These are phyloP conservation scores for Verbascum thapsus DNA, from an alignment of 257 asterid genomes.

Conservation along the genomic window DNA sequence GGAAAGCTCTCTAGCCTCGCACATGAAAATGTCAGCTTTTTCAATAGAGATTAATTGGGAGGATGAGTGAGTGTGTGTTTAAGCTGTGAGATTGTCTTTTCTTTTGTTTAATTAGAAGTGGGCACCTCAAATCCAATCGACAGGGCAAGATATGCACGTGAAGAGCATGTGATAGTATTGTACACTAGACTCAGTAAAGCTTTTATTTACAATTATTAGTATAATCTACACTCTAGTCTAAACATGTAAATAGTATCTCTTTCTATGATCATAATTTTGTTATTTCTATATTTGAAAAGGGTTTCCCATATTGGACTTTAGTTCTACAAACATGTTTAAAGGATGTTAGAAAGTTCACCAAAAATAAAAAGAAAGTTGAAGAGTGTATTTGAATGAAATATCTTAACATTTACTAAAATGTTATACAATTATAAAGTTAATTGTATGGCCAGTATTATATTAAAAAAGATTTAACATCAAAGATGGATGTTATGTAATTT, in stretches of 20 bases:
- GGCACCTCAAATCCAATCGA: constrained; percentile 37
- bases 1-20: constrained; percentile 9
- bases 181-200: too few species aligned
- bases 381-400: not conserved
- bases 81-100: too few species aligned
- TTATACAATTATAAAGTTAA: too few species aligned
- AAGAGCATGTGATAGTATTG: constrained; percentile 37
- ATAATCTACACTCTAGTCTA: constrained; percentile 14
- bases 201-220: not conserved
- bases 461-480: too few species aligned
- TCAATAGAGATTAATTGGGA: constrained; percentile 10
- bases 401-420: too few species aligned
- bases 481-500: too few species aligned
- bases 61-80: too few species aligned
- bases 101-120: constrained; percentile 18
- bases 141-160: constrained; percentile 33
- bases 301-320: constrained; percentile 21
- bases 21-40: constrained; percentile 35
- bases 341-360: constrained; percentile 8
- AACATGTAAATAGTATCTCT: constrained; percentile 5
- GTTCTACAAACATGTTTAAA: constrained; percentile 17
- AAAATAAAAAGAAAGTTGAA: too few species aligned
- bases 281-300: constrained; percentile 4
- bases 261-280: not conserved
- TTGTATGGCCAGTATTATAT: too few species aligned